Evolutionary conservation across 1,284 basidiomycete genomes (phyloP).

Genomic region (Farysia itapuensis): DNA sequence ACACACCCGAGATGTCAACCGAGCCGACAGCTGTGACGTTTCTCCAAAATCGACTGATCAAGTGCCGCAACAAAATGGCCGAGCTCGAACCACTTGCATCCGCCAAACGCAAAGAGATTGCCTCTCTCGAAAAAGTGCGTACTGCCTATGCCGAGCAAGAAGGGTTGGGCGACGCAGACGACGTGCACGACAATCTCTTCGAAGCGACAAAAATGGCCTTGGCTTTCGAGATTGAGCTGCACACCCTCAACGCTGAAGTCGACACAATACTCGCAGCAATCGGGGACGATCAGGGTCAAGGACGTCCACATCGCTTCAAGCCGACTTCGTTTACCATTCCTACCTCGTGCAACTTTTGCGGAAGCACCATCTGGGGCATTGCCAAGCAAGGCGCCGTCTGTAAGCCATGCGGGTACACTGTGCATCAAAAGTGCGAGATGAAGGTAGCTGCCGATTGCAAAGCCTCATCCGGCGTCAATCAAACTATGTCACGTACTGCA

Average conservation of each 20-base stretch:
- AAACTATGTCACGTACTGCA: not conserved
- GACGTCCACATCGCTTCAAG: conserved; percentile 45
- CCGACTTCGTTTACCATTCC: conserved; percentile 43
- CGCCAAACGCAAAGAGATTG: conserved; percentile 32
- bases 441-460: conserved; percentile 47
- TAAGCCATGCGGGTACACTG: conserved; percentile 46
- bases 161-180: conserved; percentile 35
- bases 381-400: conserved; percentile 40
- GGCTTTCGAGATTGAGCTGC: conserved; percentile 27
- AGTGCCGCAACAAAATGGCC: conserved; percentile 17
- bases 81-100: conserved; percentile 28
- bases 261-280: conserved; percentile 24
- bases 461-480: conserved; percentile 8
- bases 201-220: conserved; percentile 17
- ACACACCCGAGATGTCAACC: conserved; percentile 39
- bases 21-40: conserved; percentile 25
- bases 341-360: conserved; percentile 41
- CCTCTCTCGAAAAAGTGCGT: conserved; percentile 35
- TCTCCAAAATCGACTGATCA: conserved; percentile 40
- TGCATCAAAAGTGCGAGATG: conserved; percentile 48
- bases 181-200: conserved; percentile 44
- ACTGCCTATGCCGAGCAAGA: conserved; percentile 32
- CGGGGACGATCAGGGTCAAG: conserved; percentile 34
- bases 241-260: conserved; percentile 28
- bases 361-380: conserved; percentile 42